A percentile compares a stretch with the other conserved stretches of the same genome.
Evolutionary conservation across 768 basidiomycete genomes (phyloP).

Genomic region (Phylloporus scabripes): DNA sequence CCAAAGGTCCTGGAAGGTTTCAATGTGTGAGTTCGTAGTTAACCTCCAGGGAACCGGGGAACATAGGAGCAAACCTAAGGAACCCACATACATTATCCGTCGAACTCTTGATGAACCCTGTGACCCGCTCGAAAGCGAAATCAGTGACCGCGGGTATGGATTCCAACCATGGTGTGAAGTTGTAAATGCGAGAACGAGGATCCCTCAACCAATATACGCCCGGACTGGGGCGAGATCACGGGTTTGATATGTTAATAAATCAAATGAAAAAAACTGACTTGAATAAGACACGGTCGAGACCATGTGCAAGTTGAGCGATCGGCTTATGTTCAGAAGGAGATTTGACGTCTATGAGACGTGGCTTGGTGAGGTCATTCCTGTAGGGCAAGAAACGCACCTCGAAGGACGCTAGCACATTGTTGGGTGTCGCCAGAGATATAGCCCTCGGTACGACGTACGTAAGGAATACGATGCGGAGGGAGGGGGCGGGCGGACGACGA

Average conservation of each 20-base stretch:
- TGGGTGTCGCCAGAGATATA: constrained; percentile 11
- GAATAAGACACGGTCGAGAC: constrained; percentile 67
- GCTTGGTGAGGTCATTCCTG: background rate
- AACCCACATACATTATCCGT: constrained; percentile 52
- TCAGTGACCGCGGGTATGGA: constrained; percentile 69
- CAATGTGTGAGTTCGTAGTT: background rate
- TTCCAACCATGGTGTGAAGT: constrained; percentile 71
- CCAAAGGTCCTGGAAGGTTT: constrained; percentile 51
- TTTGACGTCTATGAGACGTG: constrained; percentile 35
- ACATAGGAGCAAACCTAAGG: background rate
- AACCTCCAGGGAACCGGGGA: background rate
- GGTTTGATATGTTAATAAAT: background rate
- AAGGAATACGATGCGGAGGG: constrained; percentile 21
- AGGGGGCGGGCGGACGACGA: constrained; percentile 11
- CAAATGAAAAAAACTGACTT: constrained; percentile 42
- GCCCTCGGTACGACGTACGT: constrained; percentile 26
- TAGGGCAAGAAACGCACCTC: constrained; percentile 9
- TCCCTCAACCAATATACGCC: constrained; percentile 89
- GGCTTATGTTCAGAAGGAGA: constrained; percentile 43
- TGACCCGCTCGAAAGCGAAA: constrained; percentile 78
- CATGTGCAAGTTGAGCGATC: constrained; percentile 59
- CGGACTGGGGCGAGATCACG: constrained; percentile 44
- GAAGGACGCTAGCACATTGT: constrained; percentile 9
- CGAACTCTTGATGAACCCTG: constrained; percentile 73
- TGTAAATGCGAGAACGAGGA: constrained; percentile 79